Base-by-base conservation (phyloP, 495 filamentous ascomycete species). In the Penicillium crystallinum region DNA sequence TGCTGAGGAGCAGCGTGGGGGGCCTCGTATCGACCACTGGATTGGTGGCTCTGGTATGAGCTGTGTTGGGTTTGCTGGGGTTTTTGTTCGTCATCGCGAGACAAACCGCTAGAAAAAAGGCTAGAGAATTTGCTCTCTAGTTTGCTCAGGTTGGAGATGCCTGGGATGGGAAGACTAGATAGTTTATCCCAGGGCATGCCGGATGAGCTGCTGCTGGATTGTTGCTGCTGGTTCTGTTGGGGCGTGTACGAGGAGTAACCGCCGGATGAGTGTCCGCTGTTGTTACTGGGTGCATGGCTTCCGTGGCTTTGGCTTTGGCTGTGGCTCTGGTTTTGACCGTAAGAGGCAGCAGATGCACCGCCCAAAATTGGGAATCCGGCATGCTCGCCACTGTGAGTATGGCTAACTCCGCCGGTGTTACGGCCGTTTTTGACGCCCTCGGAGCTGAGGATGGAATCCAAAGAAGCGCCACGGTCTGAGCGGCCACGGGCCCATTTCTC, bases 401-500 rank as follows among this genome's bases (percentile, higher is more conserved):
- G 72, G 11, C 61, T 68, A 45, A 63, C 61, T 17, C 70, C 70
- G 15, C 60, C 60, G 49, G 95, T 90, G 57, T 97, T 97, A 60
- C 81, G 81, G 39, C 90, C 89, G 2, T 76, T 72, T 46, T 79
- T 81, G 38, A 97, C 92, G n/a, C 88, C 87, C 18, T 90, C 83
- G 3, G 90, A 86, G 25, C 81, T 82, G 11, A 97, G 78, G 18
- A 89, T 57, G 29, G 79, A 67, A 62, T 93, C 81, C 10, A 97
- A 77, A 19, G 70, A 70, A 0, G 77, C 66, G 46, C 85, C 81
- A 17, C 82, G 77, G 54, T 87, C 83, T 0, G 80, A 71, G 44
- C 83, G 76, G 34, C 81, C 77, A 14, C 86, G 74, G 5, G 79
- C 82, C 92, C 92, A 97, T 37, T 72, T 72, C 54, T 87, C 70